Evolutionary conservation across 1,139 yeast genomes (phyloP), one percentile per base, ranked within the genome.

Genomic region (Kodamaea ohmeri): DNA sequence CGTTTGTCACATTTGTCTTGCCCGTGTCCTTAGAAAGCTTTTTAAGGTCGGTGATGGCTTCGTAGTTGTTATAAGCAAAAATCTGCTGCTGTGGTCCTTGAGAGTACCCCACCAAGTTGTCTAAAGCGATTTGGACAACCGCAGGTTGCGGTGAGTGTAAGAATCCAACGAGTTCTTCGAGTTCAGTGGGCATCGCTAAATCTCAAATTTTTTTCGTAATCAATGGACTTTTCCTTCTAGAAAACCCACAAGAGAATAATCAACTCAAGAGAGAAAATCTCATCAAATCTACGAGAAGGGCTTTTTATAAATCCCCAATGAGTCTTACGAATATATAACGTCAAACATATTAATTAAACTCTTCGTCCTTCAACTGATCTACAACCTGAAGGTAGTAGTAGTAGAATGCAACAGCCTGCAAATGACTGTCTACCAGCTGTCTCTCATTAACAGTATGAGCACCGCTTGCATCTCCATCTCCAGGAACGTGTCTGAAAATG

Each of bases 71-170:
- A 51, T 79, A 76, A 45, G 77, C 73, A 67, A 92, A 92, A 24
- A 87, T 70, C 37, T 70, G 67, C 41, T 79, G 79, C 35, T 81
- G 76, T 3, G 81, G 69, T 11, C 87, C 86, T 39, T 80, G 78
- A 6, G 96, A 85, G 58, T 74, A 87, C 1, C 94, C 95, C 11
- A 88, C 90, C 38, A 90, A 63, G 55, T 88, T 81, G 50, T 86
- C 94, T 39, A 90, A 67, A 0, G 97, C 97, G 40, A 90, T 81
- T 50, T 83, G 89, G 41, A 85, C 80, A 21, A 89, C 88, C 6
- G 87, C 85, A 3, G 87, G 83, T 53, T 86, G 90, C 2, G 85
- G 83, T 6, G 90, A 79, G 58, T 87, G 96, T 45, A 92, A 71
- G 60, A 92, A 90, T 35, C 74, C 78, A 15, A 90, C 96, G 35